Evolutionary conservation across 163 green algal species (phyloP).

Genomic region (Scenedesmus sp.): DNA sequence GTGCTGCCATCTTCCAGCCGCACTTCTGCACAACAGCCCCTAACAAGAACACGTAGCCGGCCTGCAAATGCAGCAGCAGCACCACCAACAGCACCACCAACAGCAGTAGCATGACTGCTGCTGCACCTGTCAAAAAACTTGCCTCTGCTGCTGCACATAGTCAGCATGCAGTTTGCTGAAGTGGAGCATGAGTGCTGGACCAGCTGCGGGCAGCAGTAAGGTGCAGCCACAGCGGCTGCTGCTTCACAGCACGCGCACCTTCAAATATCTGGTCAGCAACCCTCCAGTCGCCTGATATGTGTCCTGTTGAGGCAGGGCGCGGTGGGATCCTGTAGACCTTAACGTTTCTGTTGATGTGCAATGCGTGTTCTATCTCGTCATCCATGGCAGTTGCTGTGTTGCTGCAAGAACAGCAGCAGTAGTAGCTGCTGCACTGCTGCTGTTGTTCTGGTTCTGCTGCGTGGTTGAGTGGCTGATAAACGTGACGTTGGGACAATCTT

Average conservation of each 20-base stretch:
- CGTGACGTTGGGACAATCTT: no score
- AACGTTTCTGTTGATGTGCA: conserved; percentile 32
- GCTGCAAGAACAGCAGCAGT: neutral
- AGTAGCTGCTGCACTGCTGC: neutral
- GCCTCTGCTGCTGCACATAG: neutral
- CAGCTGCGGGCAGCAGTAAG: neutral
- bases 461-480: neutral
- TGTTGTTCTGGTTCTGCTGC: neutral
- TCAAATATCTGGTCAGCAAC: conserved; percentile 45
- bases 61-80: neutral
- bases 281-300: conserved; percentile 38
- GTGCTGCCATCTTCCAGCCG: conserved; percentile 37
- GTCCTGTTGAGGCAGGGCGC: conserved; percentile 11
- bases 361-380: conserved; percentile 25
- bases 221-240: neutral
- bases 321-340: conserved; percentile 46
- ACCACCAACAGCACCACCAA: neutral
- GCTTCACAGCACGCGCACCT: neutral
- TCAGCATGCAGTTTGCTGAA: no score
- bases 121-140: neutral
- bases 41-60: conserved; percentile 20
- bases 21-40: conserved; percentile 3
- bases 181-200: neutral
- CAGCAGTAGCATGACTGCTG: neutral
- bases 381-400: neutral